A percentile compares a stretch with the other conserved stretches of the same genome.
These are phyloP conservation scores for Glonium stellatum DNA, from an alignment of 495 filamentous ascomycete species.

Conservation along the genomic window DNA sequence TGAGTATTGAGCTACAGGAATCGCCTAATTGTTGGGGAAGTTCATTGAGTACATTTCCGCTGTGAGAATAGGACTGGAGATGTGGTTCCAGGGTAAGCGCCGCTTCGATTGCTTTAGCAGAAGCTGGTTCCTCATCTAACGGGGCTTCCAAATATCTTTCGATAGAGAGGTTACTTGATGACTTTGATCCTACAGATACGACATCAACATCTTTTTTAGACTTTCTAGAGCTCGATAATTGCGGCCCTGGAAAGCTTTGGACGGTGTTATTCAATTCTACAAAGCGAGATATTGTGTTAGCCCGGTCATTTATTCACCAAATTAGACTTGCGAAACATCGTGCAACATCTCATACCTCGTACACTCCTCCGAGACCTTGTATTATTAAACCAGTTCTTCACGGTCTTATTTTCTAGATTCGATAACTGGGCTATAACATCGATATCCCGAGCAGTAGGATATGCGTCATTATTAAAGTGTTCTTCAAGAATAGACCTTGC, in stretches of 20 bases:
- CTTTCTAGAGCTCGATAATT: no score
- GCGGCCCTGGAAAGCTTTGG: no score
- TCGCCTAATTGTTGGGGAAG: no score
- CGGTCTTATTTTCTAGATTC: slow-evolving; percentile 14
- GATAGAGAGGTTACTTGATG: not conserved
- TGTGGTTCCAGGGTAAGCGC: not conserved
- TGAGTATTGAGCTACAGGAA: no score
- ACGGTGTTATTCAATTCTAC: no score
- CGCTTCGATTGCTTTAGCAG: not conserved
- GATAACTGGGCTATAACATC: slow-evolving; percentile 20
- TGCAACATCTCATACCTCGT: no score
- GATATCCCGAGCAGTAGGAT: slow-evolving; percentile 20
- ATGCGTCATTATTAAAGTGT: slow-evolving; percentile 19
- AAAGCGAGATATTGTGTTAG: no score
- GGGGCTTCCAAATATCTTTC: not conserved
- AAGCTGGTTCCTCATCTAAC: not conserved
- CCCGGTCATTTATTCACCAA: no score
- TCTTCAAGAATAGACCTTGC: slow-evolving; percentile 7
- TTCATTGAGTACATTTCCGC: not conserved
- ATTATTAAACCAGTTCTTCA: slow-evolving; percentile 25
- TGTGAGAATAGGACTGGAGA: not conserved
- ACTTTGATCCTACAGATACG: not conserved
- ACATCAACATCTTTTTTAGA: not conserved
- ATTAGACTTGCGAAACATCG: no score
- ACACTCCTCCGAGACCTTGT: slow-evolving; percentile 14